Conservation (phyloP, 257 asterid genomes). For the Henckelia pumila region DNA sequence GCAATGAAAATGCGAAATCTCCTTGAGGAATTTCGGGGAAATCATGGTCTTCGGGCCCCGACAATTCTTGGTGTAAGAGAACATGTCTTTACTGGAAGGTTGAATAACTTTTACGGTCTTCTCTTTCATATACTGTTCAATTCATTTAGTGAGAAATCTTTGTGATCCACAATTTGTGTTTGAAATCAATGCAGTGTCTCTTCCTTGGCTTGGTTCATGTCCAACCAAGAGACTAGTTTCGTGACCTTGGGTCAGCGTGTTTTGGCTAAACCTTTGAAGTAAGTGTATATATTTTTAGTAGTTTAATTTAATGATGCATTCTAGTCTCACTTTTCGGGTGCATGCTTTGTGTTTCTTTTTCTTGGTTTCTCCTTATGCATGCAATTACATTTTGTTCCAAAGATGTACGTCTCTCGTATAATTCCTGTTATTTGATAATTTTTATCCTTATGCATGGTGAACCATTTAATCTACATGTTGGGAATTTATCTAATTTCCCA, state of each 20-base stretch:
- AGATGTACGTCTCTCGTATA: constrained; percentile 17
- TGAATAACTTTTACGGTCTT: not conserved
- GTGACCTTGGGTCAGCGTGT: constrained; percentile 99
- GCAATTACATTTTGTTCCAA: constrained; percentile 4
- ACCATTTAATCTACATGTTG: not conserved
- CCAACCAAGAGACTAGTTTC: constrained; percentile 98
- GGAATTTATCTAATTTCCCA: constrained; percentile 13
- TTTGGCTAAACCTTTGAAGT: constrained; percentile 95
- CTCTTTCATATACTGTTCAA: constrained; percentile 6
- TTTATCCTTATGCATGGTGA: too few relatives aligned
- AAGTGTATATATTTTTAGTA: constrained; percentile 30
- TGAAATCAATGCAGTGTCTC: constrained; percentile 74
- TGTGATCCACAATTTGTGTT: constrained; percentile 12
- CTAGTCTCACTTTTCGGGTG: constrained; percentile 14
- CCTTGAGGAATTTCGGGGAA: constrained; percentile 83
- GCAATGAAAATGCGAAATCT: constrained; percentile 98
- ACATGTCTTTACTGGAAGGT: constrained; percentile 99
- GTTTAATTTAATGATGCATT: constrained; percentile 4
- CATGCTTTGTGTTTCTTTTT: not conserved
- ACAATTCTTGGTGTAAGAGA: constrained; percentile 98
- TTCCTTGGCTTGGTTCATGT: constrained; percentile 98
- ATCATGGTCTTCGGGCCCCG: constrained; percentile 95
- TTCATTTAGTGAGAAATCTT: constrained; percentile 15
- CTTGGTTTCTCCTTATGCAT: constrained; percentile 3
- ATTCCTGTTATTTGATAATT: not conserved